Base-by-base conservation (phyloP, 208 protist genomes). In the Crithidia mellificae region DNA sequence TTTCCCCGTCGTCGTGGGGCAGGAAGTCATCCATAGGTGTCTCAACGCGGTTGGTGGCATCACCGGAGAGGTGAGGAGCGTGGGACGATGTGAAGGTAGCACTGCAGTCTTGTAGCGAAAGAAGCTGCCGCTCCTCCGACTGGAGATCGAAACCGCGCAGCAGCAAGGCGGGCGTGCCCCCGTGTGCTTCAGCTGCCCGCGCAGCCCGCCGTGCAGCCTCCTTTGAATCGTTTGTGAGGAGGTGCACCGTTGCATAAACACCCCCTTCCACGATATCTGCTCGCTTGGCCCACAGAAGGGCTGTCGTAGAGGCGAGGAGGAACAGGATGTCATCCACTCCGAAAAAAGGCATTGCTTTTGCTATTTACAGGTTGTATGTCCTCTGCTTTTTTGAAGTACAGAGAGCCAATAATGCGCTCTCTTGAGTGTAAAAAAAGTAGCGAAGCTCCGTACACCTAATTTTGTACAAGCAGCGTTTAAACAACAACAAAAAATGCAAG, bases 281-380 rank as follows among this genome's bases (percentile, higher is more conserved):
- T 14, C 83, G 64, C 72, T 91, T 92, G 14, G 74, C 72, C 83
- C 83, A 95, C 43, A 91, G 49, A 20, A 91, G 57, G 6, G 78
- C 83, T 3, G 84, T 89, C 2, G 84, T 81, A 0, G 90, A 88
- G n/a, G 82, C 84, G 5, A 90, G 36, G 4, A 92, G 30, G 56
- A 95, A 74, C 46, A 95, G 76, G 38, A 91, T 66, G 68, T 92
- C 87, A 74, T 95, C 86, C 2, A 95, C 57, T 2, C 90, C 90
- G 66, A 91, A 85, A 17, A 85, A 68, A 0, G 89, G 85, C 85
- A 94, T 92, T n/a, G n/a, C n/a, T n/a, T n/a, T n/a, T n/a, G n/a
- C n/a, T n/a, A n/a, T n/a, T n/a, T n/a, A n/a, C n/a, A n/a, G n/a
- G n/a, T n/a, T n/a, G n/a, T n/a, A n/a, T n/a, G n/a, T n/a, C n/a